Evolutionary conservation across 2,329 filamentous ascomycete species (phyloP).

Genomic region (Cytospora mali): DNA sequence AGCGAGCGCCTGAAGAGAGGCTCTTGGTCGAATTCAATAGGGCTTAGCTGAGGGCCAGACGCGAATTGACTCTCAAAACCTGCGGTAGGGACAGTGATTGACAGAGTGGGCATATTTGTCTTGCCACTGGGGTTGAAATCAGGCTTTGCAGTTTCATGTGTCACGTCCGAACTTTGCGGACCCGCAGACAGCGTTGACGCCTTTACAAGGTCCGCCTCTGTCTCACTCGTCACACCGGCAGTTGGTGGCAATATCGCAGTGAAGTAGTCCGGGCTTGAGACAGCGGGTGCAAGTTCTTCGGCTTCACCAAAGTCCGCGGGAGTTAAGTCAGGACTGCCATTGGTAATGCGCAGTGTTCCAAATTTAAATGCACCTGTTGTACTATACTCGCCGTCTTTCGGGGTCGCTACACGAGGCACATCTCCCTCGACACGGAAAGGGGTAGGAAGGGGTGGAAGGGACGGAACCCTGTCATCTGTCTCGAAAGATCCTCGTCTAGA

Average conservation of each 20-base stretch:
- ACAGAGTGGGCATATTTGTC: conserved; percentile 1
- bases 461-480: conserved; percentile 39
- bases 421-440: conserved; percentile 31
- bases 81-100: conserved; percentile 8
- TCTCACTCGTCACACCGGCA: no score
- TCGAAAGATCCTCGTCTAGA: conserved; percentile 46
- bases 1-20: conserved; percentile 39
- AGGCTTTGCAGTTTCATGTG: neutral
- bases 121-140: neutral
- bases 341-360: conserved; percentile 64
- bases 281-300: neutral
- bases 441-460: conserved; percentile 33
- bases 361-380: conserved; percentile 65
- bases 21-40: conserved; percentile 40
- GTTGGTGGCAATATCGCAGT: neutral
- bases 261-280: conserved; percentile 12
- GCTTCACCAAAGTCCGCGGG: conserved; percentile 33
- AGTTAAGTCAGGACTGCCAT: conserved; percentile 59
- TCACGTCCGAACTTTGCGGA: neutral
- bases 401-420: conserved; percentile 47
- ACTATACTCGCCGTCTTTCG: conserved; percentile 59
- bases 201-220: neutral
- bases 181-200: neutral
- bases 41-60: conserved; percentile 37
- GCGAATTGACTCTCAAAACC: conserved; percentile 25